Conservation (phyloP, 2,329 filamentous ascomycete genomes). For the Trichoderma semiorbis region DNA sequence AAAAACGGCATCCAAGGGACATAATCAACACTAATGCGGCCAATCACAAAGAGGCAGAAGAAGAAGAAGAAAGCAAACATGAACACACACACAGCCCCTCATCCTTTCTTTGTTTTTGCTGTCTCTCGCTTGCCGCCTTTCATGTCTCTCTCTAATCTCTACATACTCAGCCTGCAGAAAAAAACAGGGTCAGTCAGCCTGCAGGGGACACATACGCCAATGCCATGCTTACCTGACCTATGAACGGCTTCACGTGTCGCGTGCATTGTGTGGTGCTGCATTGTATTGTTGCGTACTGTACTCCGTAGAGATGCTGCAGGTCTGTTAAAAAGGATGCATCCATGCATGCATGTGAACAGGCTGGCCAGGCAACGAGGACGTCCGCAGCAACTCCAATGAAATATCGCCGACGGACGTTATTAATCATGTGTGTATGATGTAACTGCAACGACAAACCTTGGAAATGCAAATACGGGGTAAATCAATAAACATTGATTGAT, state of each 20-base stretch:
- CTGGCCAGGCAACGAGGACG: constrained; percentile 7
- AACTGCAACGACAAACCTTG: background rate
- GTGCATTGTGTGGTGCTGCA: background rate
- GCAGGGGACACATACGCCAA: background rate
- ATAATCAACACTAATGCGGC: background rate
- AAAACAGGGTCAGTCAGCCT: background rate
- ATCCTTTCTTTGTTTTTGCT: background rate
- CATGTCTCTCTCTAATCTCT: background rate
- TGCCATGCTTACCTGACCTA: background rate
- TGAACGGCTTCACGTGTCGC: constrained; percentile 6
- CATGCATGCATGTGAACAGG: background rate
- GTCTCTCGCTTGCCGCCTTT: background rate
- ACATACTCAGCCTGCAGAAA: background rate
- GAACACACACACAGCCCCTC: background rate
- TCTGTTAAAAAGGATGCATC: background rate
- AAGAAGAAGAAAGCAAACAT: background rate
- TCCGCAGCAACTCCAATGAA: constrained; percentile 5
- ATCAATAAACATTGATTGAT: background rate
- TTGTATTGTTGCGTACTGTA: background rate
- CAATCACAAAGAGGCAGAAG: background rate
- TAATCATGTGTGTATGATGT: background rate
- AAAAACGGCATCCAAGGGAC: background rate
- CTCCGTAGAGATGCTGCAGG: background rate
- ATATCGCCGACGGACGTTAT: background rate
- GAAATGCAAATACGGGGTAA: background rate